Evolutionary conservation across 2,329 filamentous ascomycete species (phyloP).

Genomic region (Fusarium sp.): DNA sequence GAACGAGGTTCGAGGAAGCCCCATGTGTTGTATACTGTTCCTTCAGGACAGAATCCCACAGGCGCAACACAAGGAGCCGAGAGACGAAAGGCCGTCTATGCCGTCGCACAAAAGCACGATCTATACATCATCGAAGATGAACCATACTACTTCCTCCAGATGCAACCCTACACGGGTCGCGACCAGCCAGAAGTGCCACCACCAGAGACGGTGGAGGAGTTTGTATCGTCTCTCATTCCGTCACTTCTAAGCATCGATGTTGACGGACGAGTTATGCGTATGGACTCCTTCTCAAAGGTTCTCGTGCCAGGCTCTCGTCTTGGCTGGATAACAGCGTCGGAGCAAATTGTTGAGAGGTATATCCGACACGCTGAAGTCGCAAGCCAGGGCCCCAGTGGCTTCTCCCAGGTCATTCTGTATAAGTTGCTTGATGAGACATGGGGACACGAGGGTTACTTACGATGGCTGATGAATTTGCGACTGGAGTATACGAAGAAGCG

Average conservation of each 20-base stretch:
- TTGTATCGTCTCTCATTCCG: conserved; percentile 71
- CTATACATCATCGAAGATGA: conserved; percentile 91
- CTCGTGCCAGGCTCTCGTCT: conserved; percentile 82
- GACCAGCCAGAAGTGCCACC: conserved; percentile 62
- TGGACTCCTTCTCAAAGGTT: conserved; percentile 96
- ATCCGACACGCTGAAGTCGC: conserved; percentile 83
- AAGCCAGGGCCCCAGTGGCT: conserved; percentile 85
- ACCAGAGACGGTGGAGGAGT: conserved; percentile 73
- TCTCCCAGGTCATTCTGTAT: conserved; percentile 85
- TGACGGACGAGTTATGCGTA: conserved; percentile 87
- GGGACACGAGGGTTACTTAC: conserved; percentile 90
- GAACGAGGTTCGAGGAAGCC: conserved; percentile 60
- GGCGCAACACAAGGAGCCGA: conserved; percentile 80
- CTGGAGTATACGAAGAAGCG: conserved; percentile 83
- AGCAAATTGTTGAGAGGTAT: conserved; percentile 86
- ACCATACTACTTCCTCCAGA: conserved; percentile 94
- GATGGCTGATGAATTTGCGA: conserved; percentile 87
- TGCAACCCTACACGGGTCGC: conserved; percentile 76
- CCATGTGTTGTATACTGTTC: conserved; percentile 68
- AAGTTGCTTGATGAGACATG: conserved; percentile 93
- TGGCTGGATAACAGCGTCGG: conserved; percentile 90
- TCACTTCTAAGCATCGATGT: conserved; percentile 82
- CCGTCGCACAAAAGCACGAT: conserved; percentile 84
- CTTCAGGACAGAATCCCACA: conserved; percentile 90
- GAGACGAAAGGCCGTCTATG: conserved; percentile 78